Percentiles rank a stretch among this genome's conserved stretches.
Conservation (phyloP, 208 protist species). For the Giardia duodenalis region DNA sequence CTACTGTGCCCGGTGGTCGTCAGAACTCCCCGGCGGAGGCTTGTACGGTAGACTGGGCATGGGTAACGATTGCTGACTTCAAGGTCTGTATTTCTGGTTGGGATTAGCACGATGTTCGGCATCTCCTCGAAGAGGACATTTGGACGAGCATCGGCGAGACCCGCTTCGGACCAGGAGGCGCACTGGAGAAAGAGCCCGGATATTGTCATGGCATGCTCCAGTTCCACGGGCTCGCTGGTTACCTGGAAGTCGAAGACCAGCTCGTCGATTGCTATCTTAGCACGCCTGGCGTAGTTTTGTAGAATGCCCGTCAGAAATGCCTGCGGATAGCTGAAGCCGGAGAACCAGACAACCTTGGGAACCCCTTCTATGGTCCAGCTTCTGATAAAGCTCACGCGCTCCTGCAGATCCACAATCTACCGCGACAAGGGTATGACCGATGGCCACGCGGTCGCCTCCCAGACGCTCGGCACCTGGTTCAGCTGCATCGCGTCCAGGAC, state of each 20-base stretch:
- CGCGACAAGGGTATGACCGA: not conserved
- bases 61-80: not conserved
- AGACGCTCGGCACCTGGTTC: constrained; percentile 6
- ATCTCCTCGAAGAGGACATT: not conserved
- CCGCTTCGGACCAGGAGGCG: not conserved
- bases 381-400: not conserved
- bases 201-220: not conserved
- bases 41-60: constrained; percentile 24
- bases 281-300: not conserved
- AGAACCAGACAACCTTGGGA: constrained; percentile 11
- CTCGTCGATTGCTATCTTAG: constrained; percentile 15
- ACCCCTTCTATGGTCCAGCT: not conserved
- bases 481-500: not conserved
- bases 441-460: not conserved
- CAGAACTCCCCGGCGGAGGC: not conserved
- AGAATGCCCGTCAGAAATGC: constrained; percentile 24
- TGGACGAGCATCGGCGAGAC: not conserved
- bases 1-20: constrained; percentile 21
- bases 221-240: not conserved
- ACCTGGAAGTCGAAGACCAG: constrained; percentile 19
- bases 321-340: constrained; percentile 17
- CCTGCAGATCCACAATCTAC: not conserved
- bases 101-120: not conserved
- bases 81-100: not conserved
- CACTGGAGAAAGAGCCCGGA: constrained; percentile 12